Percentiles rank a stretch among this genome's conserved stretches.
Evolutionary conservation across 208 protist genomes (phyloP).

Genomic region (Eutreptiella sp.): DNA sequence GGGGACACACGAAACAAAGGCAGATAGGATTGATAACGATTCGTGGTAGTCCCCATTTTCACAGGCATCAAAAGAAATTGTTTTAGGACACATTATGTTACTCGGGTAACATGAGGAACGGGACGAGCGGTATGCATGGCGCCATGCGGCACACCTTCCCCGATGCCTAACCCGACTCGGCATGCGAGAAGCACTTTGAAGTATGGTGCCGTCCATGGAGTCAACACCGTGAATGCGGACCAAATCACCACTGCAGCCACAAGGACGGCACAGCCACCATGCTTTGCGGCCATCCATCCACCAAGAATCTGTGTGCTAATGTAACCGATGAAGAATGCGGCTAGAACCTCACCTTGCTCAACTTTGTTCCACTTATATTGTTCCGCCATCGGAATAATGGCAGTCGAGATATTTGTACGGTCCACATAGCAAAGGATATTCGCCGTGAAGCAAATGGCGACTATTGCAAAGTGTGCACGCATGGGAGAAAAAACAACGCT

Average conservation of each 20-base stretch:
- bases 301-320: conserved; percentile 26
- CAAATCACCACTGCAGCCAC: conserved; percentile 6
- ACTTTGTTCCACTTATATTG: conserved; percentile 25
- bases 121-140: too few species aligned
- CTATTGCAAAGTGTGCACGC: too few species aligned
- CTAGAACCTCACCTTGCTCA: conserved; percentile 17
- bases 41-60: too few species aligned
- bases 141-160: conserved; percentile 18
- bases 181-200: not conserved
- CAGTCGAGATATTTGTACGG: conserved; percentile 14
- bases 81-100: too few species aligned
- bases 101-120: too few species aligned
- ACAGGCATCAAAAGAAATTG: too few species aligned
- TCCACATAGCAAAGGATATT: conserved; percentile 20
- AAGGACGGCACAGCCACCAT: conserved; percentile 18
- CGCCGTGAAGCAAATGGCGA: conserved; percentile 14
- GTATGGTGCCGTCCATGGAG: not conserved
- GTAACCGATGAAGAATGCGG: conserved; percentile 31
- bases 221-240: conserved; percentile 18
- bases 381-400: conserved; percentile 8
- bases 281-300: conserved; percentile 3
- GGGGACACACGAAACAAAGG: too few species aligned
- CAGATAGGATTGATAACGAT: too few species aligned
- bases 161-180: conserved; percentile 18
- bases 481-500: too few species aligned